Conservation (phyloP, 2,329 filamentous ascomycete species). For the Tolypocladium pustulatum region DNA sequence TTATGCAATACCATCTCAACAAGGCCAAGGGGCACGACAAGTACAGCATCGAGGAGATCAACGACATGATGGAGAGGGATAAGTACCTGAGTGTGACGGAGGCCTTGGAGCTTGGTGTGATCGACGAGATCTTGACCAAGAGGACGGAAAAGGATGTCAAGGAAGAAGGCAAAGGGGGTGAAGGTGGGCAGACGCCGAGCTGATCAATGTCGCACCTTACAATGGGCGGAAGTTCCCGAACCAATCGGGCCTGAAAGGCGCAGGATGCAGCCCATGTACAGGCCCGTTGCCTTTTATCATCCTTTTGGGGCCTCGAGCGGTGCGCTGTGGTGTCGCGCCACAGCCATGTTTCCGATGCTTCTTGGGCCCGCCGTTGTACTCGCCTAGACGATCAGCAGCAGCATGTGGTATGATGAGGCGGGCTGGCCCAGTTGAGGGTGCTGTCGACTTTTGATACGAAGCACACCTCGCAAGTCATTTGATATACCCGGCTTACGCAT, state of each 20-base stretch:
- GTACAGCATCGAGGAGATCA: slow-evolving; percentile 71
- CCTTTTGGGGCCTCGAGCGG: neutral
- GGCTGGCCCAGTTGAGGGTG: neutral
- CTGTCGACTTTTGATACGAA: no score
- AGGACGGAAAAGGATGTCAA: slow-evolving; percentile 35
- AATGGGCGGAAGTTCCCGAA: no score
- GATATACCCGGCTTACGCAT: neutral
- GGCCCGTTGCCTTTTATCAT: neutral
- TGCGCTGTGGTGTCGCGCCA: neutral
- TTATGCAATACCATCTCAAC: slow-evolving; percentile 80
- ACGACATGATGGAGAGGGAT: slow-evolving; percentile 93
- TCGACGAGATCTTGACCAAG: slow-evolving; percentile 76
- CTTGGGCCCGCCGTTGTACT: neutral
- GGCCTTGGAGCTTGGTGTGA: slow-evolving; percentile 79
- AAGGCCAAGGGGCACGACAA: slow-evolving; percentile 64
- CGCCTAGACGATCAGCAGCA: neutral
- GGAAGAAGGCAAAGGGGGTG: slow-evolving; percentile 12
- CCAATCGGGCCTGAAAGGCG: neutral
- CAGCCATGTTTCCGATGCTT: neutral
- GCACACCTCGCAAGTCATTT: no score
- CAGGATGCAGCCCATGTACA: neutral
- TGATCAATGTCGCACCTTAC: neutral
- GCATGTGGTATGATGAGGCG: neutral
- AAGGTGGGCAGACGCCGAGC: slow-evolving; percentile 4
- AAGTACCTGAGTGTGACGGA: slow-evolving; percentile 87